Evolutionary conservation across 108 stramenopile species (phyloP), one percentile per base, ranked within the genome.

Genomic region (Stephanodiscus minutulus): DNA sequence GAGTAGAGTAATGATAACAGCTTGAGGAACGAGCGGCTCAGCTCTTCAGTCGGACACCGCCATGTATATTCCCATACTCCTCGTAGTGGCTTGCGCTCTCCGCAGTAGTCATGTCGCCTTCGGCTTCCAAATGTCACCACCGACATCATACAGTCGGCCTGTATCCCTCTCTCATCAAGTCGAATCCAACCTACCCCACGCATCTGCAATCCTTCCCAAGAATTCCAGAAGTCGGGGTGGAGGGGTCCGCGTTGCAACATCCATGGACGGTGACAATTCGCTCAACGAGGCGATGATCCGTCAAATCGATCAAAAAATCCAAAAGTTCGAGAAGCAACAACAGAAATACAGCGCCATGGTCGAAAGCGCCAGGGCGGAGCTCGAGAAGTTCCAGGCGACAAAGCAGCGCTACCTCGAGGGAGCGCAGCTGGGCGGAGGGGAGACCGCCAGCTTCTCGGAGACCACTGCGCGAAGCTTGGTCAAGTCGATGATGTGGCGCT

Each of bases 401-500:
- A 90, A 90, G 70, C 77, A 86, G 48, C 72, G 86, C 59, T 93
- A 93, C 59, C 75, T 94, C 53, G 82, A 81, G 10, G 86, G 87
- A 0, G 31, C 55, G n/a, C 31, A 75, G 28, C 29, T 87, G 22
- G 41, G 37, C 13, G 67, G 72, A 0, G 71, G 73, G 7, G 52
- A 59, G 10, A 65, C 83, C 18, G 84, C 75, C 27, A 69, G 53
- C 50, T 93, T 93, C 59, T 85, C 87, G 11, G 95, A 96, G 62
- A 91, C 91, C 1, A 80, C 91, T 11, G 61, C 75, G 17, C 84
- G 95, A 50, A 87, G 85, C 5, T 84, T 88, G 22, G 91, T 92
- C 35, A 96, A 96, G 68, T 86, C 92, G 29, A 82, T 96, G 60
- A 64, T 79, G 67, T 96, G 95, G 95, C 88, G 95, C 36, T 66